phyloP scores from a whole-genome alignment of 2,329 filamentous ascomycete species.

The Leptographium galeiforme region DNA sequence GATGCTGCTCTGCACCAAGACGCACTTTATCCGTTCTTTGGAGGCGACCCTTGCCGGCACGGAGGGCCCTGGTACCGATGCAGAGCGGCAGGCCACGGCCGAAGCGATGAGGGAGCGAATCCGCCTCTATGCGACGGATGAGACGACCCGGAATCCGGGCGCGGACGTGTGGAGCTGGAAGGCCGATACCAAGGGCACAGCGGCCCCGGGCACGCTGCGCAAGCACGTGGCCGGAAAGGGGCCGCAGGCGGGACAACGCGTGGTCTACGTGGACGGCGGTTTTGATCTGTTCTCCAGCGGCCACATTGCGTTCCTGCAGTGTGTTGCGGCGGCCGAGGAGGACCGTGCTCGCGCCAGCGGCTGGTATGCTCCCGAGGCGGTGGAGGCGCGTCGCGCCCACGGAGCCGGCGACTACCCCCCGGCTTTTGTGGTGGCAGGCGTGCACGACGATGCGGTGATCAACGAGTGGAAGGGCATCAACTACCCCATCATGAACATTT shows the following conservation, averaged over 20 bases:
- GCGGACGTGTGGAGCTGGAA: constrained; percentile 79
- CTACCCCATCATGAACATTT: constrained; percentile 99
- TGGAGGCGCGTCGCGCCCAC: constrained; percentile 47
- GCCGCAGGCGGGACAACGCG: constrained; percentile 62
- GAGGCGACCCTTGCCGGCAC: constrained; percentile 52
- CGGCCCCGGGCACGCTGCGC: constrained; percentile 44
- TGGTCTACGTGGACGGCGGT: constrained; percentile 92
- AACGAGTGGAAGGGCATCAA: constrained; percentile 96
- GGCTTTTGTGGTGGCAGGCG: constrained; percentile 78
- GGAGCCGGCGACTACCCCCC: constrained; percentile 61
- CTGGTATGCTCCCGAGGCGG: constrained; percentile 59
- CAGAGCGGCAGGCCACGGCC: constrained; percentile 50
- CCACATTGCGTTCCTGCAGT: constrained; percentile 85
- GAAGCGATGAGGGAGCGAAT: constrained; percentile 64
- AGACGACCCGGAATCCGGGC: constrained; percentile 64
- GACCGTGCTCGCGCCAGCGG: constrained; percentile 51
- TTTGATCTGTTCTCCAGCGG: constrained; percentile 95
- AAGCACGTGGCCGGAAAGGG: constrained; percentile 58
- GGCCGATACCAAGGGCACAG: constrained; percentile 33
- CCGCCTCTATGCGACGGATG: constrained; percentile 74
- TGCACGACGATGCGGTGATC: constrained; percentile 90
- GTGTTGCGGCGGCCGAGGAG: constrained; percentile 63
- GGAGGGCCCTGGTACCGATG: constrained; percentile 57
- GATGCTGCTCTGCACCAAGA: constrained; percentile 92
- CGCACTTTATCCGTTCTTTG: constrained; percentile 80